Conservation (phyloP, 768 basidiomycete species). For the Hypsizygus marmoreus region DNA sequence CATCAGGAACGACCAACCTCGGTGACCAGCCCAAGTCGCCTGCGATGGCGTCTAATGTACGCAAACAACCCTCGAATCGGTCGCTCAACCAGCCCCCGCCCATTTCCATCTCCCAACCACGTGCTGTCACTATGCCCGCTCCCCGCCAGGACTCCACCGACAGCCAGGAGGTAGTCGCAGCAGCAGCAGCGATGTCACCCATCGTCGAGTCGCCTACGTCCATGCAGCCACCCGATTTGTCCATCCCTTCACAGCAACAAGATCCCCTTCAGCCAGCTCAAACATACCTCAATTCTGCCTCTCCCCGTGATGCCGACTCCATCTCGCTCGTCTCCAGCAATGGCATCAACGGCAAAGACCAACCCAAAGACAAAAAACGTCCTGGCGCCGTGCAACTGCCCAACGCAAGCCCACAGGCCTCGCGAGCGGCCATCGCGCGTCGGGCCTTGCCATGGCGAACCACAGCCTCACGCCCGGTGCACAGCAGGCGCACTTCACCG, state of each 20-base stretch:
- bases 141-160: conserved; percentile 4
- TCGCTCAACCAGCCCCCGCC: conserved; percentile 29
- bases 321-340: conserved; percentile 25
- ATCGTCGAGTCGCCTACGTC: conserved; percentile 51
- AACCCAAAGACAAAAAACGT: conserved; percentile 39
- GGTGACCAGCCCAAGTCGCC: conserved; percentile 18
- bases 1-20: conserved; percentile 18
- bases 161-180: conserved; percentile 11
- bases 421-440: conserved; percentile 68
- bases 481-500: conserved; percentile 42
- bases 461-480: conserved; percentile 50
- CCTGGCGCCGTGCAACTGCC: conserved; percentile 44
- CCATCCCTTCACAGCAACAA: conserved; percentile 8
- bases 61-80: conserved; percentile 32
- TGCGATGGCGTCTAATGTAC: conserved; percentile 24
- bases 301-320: conserved; percentile 23
- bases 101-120: conserved; percentile 20
- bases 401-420: conserved; percentile 56
- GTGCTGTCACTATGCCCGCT: conserved; percentile 29
- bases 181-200: conserved; percentile 24
- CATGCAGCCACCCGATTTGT: conserved; percentile 32
- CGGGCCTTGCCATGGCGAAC: conserved; percentile 67
- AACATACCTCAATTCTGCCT: conserved; percentile 12
- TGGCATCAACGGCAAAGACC: conserved; percentile 19
- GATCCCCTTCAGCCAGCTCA: conserved; percentile 18